These are phyloP conservation scores for Conticribra guillardii DNA, from an alignment of 108 stramenopile genomes.

Conservation along the genomic window DNA sequence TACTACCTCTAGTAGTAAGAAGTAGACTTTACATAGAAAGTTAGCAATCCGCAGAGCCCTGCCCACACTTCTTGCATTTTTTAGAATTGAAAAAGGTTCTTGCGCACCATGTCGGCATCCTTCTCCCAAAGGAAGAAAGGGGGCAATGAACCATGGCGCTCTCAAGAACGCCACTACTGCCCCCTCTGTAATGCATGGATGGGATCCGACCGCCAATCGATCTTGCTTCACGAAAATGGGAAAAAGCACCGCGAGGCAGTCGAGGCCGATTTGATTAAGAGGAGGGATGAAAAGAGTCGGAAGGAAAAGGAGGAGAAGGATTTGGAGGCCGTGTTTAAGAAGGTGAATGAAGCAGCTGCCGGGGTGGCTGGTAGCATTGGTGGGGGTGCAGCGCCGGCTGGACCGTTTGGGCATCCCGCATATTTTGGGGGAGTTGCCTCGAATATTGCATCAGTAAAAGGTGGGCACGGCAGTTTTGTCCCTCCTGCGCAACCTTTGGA, in stretches of 20 bases:
- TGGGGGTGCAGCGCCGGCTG: slow-evolving; percentile 1
- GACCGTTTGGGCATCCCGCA: background rate
- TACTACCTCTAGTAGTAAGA: too few relatives aligned
- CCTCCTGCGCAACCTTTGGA: too few relatives aligned
- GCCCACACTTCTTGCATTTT: too few relatives aligned
- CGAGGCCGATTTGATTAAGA: slow-evolving; percentile 54
- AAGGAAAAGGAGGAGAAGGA: slow-evolving; percentile 63
- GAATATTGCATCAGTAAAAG: too few relatives aligned
- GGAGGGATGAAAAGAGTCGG: slow-evolving; percentile 56
- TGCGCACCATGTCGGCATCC: too few relatives aligned
- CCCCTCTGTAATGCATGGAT: slow-evolving; percentile 86
- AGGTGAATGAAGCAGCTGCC: slow-evolving; percentile 54
- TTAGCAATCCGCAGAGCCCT: too few relatives aligned
- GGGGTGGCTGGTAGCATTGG: slow-evolving; percentile 8
- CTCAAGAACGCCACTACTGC: slow-evolving; percentile 82
- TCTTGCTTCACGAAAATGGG: slow-evolving; percentile 84
- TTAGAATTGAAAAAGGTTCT: too few relatives aligned
- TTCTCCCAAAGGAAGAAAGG: slow-evolving; percentile 10
- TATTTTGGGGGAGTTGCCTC: background rate
- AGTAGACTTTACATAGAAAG: too few relatives aligned
- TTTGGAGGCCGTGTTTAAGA: slow-evolving; percentile 52
- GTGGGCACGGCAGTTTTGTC: too few relatives aligned
- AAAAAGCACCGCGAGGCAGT: slow-evolving; percentile 83
- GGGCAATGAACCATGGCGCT: slow-evolving; percentile 70
- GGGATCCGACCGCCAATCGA: slow-evolving; percentile 82